Evolutionary conservation across 805 yeast genomes (phyloP).

Genomic region (Metschnikowia gruessii): DNA sequence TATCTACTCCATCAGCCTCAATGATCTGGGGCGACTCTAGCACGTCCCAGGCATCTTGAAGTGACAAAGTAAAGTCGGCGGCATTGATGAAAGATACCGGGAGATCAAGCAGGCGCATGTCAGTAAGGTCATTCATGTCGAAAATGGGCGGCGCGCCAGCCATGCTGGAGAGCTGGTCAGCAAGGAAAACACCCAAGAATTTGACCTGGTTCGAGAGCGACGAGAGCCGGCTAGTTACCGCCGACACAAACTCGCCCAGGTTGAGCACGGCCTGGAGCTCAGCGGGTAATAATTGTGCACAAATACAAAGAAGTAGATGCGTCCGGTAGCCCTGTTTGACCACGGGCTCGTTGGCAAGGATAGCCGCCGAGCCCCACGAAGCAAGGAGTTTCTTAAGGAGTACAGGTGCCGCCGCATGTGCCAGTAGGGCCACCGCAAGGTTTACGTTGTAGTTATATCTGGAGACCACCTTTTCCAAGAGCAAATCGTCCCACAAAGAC

Average conservation of each 20-base stretch:
- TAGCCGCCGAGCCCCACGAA: constrained; percentile 31
- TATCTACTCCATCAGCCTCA: constrained; percentile 11
- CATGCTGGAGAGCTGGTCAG: constrained; percentile 45
- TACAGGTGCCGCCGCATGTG: background rate
- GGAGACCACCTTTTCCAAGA: constrained; percentile 22
- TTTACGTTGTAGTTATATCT: constrained; percentile 14
- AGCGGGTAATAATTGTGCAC: constrained; percentile 18
- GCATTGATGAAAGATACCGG: background rate
- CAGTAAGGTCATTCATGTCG: constrained; percentile 22
- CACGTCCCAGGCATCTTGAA: constrained; percentile 23
- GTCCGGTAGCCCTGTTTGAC: constrained; percentile 49
- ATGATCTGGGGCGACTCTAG: constrained; percentile 15
- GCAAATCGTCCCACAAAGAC: constrained; percentile 20
- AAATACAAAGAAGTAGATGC: constrained; percentile 41
- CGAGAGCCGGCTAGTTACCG: constrained; percentile 54
- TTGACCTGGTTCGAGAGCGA: constrained; percentile 47
- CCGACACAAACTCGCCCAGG: constrained; percentile 41
- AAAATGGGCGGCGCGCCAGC: constrained; percentile 33
- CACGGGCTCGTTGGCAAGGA: constrained; percentile 40
- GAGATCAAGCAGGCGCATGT: constrained; percentile 4
- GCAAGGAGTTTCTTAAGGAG: constrained; percentile 3
- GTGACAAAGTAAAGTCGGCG: constrained; percentile 1
- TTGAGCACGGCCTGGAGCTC: constrained; percentile 31
- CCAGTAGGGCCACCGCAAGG: constrained; percentile 12
- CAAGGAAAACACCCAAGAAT: constrained; percentile 54